These are phyloP conservation scores for Penicillium sp. DNA, from an alignment of 2,329 filamentous ascomycete species.

Conservation along the genomic window DNA sequence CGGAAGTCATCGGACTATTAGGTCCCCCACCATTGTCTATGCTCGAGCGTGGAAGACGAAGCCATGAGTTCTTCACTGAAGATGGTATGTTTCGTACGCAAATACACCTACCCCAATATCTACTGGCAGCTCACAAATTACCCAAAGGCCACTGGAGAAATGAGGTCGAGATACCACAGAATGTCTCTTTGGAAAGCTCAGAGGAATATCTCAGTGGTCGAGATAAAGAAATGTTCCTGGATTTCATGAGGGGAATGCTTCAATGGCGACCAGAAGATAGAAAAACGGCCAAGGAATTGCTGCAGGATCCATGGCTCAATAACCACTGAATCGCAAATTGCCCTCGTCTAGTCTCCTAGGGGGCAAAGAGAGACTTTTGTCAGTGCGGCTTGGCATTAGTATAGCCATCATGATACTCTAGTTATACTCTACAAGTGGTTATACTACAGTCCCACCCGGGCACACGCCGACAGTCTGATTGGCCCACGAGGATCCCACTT, in stretches of 20 bases:
- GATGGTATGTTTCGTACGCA: conserved; percentile 7
- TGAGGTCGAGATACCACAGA: too few species aligned
- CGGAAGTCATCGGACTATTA: conserved; percentile 7
- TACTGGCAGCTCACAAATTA: too few species aligned
- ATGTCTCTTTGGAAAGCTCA: background rate
- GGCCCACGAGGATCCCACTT: conserved; percentile 1
- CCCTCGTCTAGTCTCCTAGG: too few species aligned
- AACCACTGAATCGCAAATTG: too few species aligned
- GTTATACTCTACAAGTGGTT: too few species aligned
- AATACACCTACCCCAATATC: too few species aligned
- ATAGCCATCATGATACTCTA: too few species aligned
- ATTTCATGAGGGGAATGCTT: conserved; percentile 14
- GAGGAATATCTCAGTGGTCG: conserved; percentile 5
- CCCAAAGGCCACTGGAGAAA: too few species aligned
- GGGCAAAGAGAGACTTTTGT: too few species aligned
- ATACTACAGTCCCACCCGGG: too few species aligned
- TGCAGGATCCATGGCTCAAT: conserved; percentile 15
- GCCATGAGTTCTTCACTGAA: conserved; percentile 6
- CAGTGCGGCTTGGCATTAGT: too few species aligned
- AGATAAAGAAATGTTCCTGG: conserved; percentile 14
- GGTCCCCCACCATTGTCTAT: conserved; percentile 4
- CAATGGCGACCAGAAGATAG: conserved; percentile 16
- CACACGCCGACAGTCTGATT: conserved; percentile 1
- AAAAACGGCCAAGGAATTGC: conserved; percentile 11
- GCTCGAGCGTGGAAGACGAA: conserved; percentile 1